These are phyloP conservation scores for Aspergillus vadensis DNA, from an alignment of 2,329 filamentous ascomycete species.

Conservation along the genomic window DNA sequence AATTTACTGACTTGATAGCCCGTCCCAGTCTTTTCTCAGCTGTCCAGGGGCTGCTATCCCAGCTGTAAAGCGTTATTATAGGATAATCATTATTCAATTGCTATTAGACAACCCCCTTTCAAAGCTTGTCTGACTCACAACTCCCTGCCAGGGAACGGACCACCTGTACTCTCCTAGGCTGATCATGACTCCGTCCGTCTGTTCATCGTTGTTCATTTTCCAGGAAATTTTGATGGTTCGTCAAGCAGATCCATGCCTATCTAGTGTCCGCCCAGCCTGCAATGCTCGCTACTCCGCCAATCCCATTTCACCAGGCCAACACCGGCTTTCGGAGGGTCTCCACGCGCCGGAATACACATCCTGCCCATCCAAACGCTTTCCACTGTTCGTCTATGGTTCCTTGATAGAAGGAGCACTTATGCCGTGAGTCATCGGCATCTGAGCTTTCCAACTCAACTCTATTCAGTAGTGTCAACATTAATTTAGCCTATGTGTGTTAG, in stretches of 20 bases:
- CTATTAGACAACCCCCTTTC: constrained; percentile 3
- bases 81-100: constrained; percentile 11
- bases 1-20: constrained; percentile 1
- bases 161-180: neutral
- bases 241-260: constrained; percentile 14
- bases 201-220: neutral
- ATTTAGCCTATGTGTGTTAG: neutral
- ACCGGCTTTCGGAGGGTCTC: constrained; percentile 8
- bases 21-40: neutral
- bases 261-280: constrained; percentile 8
- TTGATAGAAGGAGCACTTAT: neutral
- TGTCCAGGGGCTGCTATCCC: neutral
- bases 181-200: neutral
- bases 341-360: neutral
- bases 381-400: neutral
- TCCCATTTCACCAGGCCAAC: neutral
- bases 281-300: constrained; percentile 15
- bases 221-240: constrained; percentile 11
- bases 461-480: constrained; percentile 1
- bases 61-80: neutral
- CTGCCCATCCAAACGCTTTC: neutral
- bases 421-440: neutral
- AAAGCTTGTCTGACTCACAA: neutral
- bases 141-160: neutral
- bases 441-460: neutral